Base-by-base conservation (phyloP, 805 yeast genomes). In the Scheffersomyces coipomensis region DNA sequence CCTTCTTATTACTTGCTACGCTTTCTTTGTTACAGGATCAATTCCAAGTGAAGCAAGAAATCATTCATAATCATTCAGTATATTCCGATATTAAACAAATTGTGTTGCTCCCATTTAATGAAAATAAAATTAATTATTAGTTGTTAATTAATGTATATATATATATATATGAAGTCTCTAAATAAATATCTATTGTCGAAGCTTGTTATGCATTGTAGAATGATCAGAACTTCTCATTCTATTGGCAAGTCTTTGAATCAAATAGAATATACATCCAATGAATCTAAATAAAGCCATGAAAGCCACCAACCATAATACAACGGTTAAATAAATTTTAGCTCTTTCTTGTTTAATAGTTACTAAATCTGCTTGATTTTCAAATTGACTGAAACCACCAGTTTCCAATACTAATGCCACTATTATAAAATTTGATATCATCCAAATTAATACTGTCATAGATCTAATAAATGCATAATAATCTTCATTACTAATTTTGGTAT, bases 301-400 rank as follows among this genome's bases (percentile, higher is more conserved):
- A 2, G 85, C 84, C 30, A 78, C 83, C 29, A 76, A 57, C 83
- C 85, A 79, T 42, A 80, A 68, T 42, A 81, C 63, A 18, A 79
- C 78, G 12, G 78, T 72, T 53, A 71, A 68, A 47, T 64, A 71
- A 3, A 75, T 63, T 24, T 66, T 58, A 11, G 71, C 60, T 37
- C 73, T 59, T 32, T 62, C 64, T 3, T 56, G 47, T 8, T 55
- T 61, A 26, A 55, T 43, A 5, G 65, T 58, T 19, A 58, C 58
- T 13, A 50, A 40, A 25, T 42, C 37, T 3, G 66, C 62, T 1
- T 65, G 61, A 29, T 48, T 11, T 8, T 47, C 46, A 38, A 68
- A 62, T 45, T 68, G 73, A 45, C 64, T 60, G 37, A 70, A 56
- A 1, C 75, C 75, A 32, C 75, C 75, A 8, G 74, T 69, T 44